Evolutionary conservation across 495 filamentous ascomycete genomes (phyloP).

Genomic region (Cudoniella acicularis): DNA sequence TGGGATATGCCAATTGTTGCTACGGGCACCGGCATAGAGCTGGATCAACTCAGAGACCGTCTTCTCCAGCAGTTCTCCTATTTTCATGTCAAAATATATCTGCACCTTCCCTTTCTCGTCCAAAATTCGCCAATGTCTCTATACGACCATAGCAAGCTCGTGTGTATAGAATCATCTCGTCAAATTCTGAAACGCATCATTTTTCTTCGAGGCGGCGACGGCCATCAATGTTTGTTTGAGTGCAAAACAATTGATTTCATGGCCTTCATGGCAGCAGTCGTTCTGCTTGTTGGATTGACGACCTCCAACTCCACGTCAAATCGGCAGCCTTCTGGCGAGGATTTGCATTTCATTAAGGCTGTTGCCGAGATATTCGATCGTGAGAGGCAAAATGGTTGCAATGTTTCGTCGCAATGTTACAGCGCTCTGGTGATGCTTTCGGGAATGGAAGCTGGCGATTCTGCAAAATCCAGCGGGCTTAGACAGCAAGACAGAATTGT

Average conservation of each 20-base stretch:
- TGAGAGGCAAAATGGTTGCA: not conserved
- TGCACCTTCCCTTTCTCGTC: conserved; percentile 19
- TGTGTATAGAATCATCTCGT: conserved; percentile 9
- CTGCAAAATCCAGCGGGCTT: conserved; percentile 34
- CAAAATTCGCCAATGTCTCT: not conserved
- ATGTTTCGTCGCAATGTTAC: not conserved
- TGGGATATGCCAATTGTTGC: conserved; percentile 2
- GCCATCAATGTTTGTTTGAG: conserved; percentile 7
- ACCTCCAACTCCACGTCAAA: not conserved
- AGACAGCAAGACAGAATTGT: not conserved
- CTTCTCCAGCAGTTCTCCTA: conserved; percentile 18
- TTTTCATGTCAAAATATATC: conserved; percentile 16
- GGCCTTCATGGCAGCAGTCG: conserved; percentile 14
- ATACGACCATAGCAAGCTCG: conserved; percentile 5
- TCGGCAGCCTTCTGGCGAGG: not conserved
- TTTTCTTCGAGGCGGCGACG: not conserved
- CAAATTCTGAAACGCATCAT: conserved; percentile 4
- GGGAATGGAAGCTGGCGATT: conserved; percentile 87
- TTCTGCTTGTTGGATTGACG: conserved; percentile 7
- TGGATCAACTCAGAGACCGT: conserved; percentile 6
- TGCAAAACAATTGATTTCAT: conserved; percentile 20
- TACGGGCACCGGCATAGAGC: not conserved
- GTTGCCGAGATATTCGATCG: not conserved
- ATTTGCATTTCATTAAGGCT: not conserved
- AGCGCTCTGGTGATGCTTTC: conserved; percentile 53